Percentiles rank a stretch among this genome's conserved stretches.
Evolutionary conservation across 169 alveolate genomes (phyloP).

Genomic region (Plasmodium blacklocki): DNA sequence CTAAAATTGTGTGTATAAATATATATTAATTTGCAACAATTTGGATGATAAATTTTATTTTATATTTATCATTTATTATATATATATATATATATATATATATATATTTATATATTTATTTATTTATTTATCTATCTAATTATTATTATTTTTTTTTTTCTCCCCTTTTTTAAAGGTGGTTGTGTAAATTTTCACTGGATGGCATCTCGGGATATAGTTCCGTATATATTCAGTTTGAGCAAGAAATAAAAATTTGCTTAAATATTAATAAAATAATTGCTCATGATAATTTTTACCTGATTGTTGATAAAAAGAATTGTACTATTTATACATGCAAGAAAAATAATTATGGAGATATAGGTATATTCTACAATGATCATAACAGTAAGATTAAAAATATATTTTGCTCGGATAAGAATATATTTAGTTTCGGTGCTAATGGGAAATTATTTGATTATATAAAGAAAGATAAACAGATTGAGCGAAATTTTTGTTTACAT

Average conservation of each 20-base stretch:
- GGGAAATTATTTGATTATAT: constrained; percentile 42
- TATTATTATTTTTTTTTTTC: too few species aligned
- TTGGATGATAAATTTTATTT: background rate
- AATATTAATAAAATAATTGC: constrained; percentile 38
- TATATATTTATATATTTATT: background rate
- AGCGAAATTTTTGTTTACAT: constrained; percentile 40
- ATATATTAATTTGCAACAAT: background rate
- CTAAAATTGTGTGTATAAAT: constrained; percentile 25
- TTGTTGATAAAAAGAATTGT: constrained; percentile 36
- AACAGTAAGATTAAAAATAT: constrained; percentile 54
- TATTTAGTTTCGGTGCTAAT: constrained; percentile 44
- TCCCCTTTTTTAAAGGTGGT: constrained; percentile 17
- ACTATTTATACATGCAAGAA: constrained; percentile 32
- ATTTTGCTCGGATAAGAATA: constrained; percentile 22
- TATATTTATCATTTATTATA: background rate
- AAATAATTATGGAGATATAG: constrained; percentile 54
- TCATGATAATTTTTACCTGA: constrained; percentile 16
- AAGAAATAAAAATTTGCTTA: constrained; percentile 12
- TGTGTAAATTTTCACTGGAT: constrained; percentile 4
- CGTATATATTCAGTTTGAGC: constrained; percentile 2
- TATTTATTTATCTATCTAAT: background rate
- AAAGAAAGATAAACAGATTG: constrained; percentile 26
- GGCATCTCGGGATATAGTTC: background rate
- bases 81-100: background rate
- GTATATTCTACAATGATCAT: constrained; percentile 41